Base-by-base conservation (phyloP, 2,329 filamentous ascomycete genomes). In the Alternaria burnsii region DNA sequence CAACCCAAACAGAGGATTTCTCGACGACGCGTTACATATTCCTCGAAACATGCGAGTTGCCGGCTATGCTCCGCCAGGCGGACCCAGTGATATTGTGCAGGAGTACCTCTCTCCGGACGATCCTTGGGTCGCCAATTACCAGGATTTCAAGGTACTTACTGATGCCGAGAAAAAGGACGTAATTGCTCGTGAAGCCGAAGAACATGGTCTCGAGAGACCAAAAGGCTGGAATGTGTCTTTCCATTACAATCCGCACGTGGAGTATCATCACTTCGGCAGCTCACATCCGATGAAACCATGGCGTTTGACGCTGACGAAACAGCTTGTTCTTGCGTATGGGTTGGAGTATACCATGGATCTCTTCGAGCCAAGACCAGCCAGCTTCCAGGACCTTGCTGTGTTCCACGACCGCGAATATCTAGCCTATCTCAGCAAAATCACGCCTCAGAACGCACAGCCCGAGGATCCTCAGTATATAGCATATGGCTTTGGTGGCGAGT, bases 221-320 rank as follows among this genome's bases (percentile, higher is more conserved):
- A 89, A 91, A 74, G 94, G 93, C 69, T 94, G 96, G 81, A 93
- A 87, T 32, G 94, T 99, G 47, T 97, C 94, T 10, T 98, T 94
- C 80, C 95, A 99, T 78, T 93, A 93, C 81, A 97, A 97, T 73
- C 92, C 94, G 1, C 89, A 92, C 61, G 96, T 98, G 77, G 95
- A 99, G 81, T 91, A 91, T 76, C 94, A 98, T 80, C 95, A 99
- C 79, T 99, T 99, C 78, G 95, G 95, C 67, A 91, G 92, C 81
- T 94, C 92, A 10, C 95, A 99, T 82, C 95, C 95, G 20, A 99
- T 99, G 95, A 99, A 99, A 79, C 95, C 95, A 60, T 98, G 95
- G 94, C 92, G 95, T 36, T 83, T 99, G 66, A 97, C 94, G 16
- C 86, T 99, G 56, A 96, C 95, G 58, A 98, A 99, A 79, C 93